These are phyloP conservation scores for Exophiala aquamarina DNA, from an alignment of 2,329 filamentous ascomycete genomes.

Conservation along the genomic window DNA sequence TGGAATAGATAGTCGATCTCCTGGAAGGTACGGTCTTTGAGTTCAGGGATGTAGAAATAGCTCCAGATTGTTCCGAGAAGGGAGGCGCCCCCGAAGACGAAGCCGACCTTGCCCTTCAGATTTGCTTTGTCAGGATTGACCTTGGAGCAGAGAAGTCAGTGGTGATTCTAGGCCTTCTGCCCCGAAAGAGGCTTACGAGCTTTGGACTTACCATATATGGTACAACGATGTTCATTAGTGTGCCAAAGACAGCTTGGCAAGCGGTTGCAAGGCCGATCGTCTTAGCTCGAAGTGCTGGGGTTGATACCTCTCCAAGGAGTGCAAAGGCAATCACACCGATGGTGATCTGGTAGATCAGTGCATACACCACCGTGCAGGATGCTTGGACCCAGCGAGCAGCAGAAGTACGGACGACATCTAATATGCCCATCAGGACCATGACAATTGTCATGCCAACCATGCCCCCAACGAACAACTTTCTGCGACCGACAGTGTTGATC, in stretches of 20 bases:
- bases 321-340: constrained; percentile 47
- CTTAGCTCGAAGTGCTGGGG: constrained; percentile 43
- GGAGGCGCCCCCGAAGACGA: constrained; percentile 32
- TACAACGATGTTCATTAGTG: constrained; percentile 31
- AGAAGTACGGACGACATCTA: constrained; percentile 39
- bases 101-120: constrained; percentile 33
- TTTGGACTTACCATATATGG: constrained; percentile 8
- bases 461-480: constrained; percentile 35
- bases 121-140: constrained; percentile 28
- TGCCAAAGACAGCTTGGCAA: constrained; percentile 42
- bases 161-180: no score
- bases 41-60: constrained; percentile 31
- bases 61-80: constrained; percentile 26
- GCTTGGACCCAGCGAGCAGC: constrained; percentile 38
- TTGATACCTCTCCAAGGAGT: constrained; percentile 48
- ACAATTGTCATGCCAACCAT: constrained; percentile 33
- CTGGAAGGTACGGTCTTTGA: constrained; percentile 30
- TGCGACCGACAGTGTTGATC: constrained; percentile 36
- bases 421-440: constrained; percentile 41
- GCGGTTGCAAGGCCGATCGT: constrained; percentile 46
- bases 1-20: constrained; percentile 39
- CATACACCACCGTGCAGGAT: constrained; percentile 38
- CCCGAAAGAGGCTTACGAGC: no score
- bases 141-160: background rate
- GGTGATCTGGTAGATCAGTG: constrained; percentile 41